Conservation (phyloP, 2,329 filamentous ascomycete genomes). For the Fusarium goolgardi region DNA sequence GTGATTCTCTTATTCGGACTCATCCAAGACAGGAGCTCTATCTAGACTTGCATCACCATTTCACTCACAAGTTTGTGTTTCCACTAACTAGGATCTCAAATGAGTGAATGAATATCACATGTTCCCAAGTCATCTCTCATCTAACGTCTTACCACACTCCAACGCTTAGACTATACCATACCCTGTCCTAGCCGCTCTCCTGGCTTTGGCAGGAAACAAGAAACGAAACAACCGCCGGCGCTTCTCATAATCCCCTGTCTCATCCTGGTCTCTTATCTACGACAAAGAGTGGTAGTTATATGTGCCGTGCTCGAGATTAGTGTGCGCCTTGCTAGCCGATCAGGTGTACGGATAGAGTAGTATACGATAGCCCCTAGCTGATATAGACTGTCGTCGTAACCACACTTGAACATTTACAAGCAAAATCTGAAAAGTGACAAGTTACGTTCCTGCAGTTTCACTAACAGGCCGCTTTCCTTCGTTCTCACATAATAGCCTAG, state of each 20-base stretch:
- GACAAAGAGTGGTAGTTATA: not conserved
- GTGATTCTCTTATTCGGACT: conserved; percentile 5
- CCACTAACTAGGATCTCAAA: conserved; percentile 6
- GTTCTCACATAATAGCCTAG: conserved; percentile 22
- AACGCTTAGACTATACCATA: conserved; percentile 12
- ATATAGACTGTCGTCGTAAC: conserved; percentile 21
- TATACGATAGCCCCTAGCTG: conserved; percentile 11
- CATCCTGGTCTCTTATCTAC: conserved; percentile 32
- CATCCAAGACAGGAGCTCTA: conserved; percentile 23
- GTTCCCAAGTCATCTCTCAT: conserved; percentile 14
- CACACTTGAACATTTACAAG: conserved; percentile 13
- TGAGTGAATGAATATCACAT: conserved; percentile 22
- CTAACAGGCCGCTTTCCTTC: conserved; percentile 20
- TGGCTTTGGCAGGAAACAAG: conserved; percentile 40
- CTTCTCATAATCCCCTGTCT: conserved; percentile 37
- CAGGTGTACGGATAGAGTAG: conserved; percentile 7
- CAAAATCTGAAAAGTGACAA: conserved; percentile 39
- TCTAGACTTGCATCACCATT: conserved; percentile 6
- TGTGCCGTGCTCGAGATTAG: conserved; percentile 19
- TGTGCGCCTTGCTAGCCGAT: conserved; percentile 11
- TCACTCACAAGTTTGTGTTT: not conserved
- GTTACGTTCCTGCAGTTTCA: conserved; percentile 37
- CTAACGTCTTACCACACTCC: conserved; percentile 26
- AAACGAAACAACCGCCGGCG: conserved; percentile 48
- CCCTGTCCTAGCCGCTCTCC: conserved; percentile 42